Evolutionary conservation across 2,329 filamentous ascomycete genomes (phyloP).

Genomic region (Trichoderma asperellum): DNA sequence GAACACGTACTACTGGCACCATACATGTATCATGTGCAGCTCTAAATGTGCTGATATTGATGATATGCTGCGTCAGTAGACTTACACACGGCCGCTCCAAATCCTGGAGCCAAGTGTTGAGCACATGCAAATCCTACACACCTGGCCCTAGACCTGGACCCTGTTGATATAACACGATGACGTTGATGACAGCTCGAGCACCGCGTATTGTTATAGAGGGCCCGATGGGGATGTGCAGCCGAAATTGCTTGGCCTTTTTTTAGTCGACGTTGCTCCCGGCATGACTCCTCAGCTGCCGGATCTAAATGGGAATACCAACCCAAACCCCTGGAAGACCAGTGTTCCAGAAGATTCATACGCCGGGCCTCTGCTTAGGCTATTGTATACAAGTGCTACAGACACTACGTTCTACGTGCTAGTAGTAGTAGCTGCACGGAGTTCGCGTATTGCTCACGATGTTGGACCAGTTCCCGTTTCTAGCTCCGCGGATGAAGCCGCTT

Average conservation of each 20-base stretch:
- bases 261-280: not conserved
- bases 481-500: not conserved
- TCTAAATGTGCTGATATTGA: not conserved
- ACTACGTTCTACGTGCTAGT: not conserved
- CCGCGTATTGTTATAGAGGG: not conserved
- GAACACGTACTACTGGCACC: not conserved
- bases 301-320: not conserved
- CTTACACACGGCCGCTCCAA: not conserved
- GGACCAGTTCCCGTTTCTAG: not conserved
- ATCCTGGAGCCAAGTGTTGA: slow-evolving; percentile 7
- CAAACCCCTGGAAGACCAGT: not conserved
- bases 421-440: not conserved
- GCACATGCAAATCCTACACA: not conserved
- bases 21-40: slow-evolving; percentile 4
- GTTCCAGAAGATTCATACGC: slow-evolving; percentile 8
- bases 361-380: not conserved
- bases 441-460: not conserved
- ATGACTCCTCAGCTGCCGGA: not conserved
- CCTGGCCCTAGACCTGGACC: not conserved
- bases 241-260: slow-evolving; percentile 22
- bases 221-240: slow-evolving; percentile 10
- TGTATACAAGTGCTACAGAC: not conserved
- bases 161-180: slow-evolving; percentile 1
- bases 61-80: not conserved
- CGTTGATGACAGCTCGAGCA: slow-evolving; percentile 16